phyloP scores from a whole-genome alignment of 1,284 basidiomycete species.

The Quambalaria eucalypti region DNA sequence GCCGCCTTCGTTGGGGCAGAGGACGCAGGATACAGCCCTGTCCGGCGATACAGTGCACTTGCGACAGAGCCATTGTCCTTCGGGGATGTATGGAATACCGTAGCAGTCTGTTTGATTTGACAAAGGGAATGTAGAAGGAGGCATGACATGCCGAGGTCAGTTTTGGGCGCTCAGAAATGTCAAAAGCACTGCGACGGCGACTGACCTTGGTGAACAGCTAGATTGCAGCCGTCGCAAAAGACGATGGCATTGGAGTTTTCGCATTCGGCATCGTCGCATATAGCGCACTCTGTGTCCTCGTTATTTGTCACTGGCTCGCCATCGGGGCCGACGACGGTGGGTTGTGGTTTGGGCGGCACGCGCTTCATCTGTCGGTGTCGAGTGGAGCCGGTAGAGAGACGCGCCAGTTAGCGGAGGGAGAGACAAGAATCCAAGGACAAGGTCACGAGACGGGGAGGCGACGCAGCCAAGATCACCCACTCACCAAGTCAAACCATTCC shows the following conservation, averaged over 20 bases:
- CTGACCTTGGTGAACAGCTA: slow-evolving; percentile 98
- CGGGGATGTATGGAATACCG: slow-evolving; percentile 96
- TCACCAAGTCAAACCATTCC: slow-evolving; percentile 92
- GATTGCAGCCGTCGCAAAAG: slow-evolving; percentile 97
- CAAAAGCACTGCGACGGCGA: slow-evolving; percentile 59
- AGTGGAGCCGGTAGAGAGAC: no score
- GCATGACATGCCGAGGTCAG: background rate
- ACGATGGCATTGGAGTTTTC: slow-evolving; percentile 99
- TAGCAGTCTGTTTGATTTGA: slow-evolving; percentile 81
- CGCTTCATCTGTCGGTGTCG: slow-evolving; percentile 36
- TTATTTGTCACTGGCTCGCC: slow-evolving; percentile 21
- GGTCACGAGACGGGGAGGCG: background rate
- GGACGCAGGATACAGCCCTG: slow-evolving; percentile 80
- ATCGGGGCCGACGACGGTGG: slow-evolving; percentile 13
- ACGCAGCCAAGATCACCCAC: slow-evolving; percentile 57
- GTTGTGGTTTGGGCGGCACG: slow-evolving; percentile 21
- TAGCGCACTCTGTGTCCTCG: slow-evolving; percentile 66
- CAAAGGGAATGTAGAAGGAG: background rate
- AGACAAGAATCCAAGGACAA: no score
- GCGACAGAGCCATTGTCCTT: slow-evolving; percentile 97
- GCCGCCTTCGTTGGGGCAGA: slow-evolving; percentile 93
- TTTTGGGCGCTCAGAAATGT: background rate
- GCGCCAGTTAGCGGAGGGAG: no score
- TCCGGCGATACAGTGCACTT: slow-evolving; percentile 98
- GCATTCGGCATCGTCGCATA: slow-evolving; percentile 96